These are phyloP conservation scores for Penicillium sp. DNA, from an alignment of 2,329 filamentous ascomycete species.

Conservation along the genomic window DNA sequence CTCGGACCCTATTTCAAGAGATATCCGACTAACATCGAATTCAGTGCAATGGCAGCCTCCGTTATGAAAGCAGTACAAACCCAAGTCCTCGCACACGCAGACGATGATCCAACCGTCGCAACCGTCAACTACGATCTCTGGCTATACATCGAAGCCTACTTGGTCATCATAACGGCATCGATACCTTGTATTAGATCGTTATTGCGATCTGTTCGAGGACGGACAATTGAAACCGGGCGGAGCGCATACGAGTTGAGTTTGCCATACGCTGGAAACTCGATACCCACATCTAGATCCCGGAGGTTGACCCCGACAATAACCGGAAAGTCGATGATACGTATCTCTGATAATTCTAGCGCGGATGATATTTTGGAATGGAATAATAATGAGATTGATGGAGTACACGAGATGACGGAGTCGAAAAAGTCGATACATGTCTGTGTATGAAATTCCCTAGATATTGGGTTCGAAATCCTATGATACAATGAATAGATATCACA, in stretches of 20 bases:
- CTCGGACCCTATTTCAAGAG: fast-evolving
- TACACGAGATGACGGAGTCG: neutral
- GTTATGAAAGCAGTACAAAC: conserved; percentile 29
- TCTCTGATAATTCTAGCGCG: conserved; percentile 9
- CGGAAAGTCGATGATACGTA: conserved; percentile 11
- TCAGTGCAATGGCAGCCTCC: conserved; percentile 30
- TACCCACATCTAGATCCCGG: conserved; percentile 2
- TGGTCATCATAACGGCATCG: conserved; percentile 35
- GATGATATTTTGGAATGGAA: conserved; percentile 4
- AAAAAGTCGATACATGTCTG: neutral
- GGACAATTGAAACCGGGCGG: conserved; percentile 1
- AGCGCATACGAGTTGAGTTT: conserved; percentile 18
- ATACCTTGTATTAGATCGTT: conserved; percentile 32
- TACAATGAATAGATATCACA: neutral
- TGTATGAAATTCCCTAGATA: neutral
- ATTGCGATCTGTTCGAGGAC: conserved; percentile 8
- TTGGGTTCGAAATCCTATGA: no score
- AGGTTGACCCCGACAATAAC: conserved; percentile 1
- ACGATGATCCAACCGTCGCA: conserved; percentile 22
- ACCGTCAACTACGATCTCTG: conserved; percentile 30
- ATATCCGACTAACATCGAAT: neutral
- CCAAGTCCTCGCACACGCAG: conserved; percentile 17
- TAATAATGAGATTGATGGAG: neutral
- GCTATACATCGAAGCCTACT: conserved; percentile 31
- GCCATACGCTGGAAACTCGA: conserved; percentile 8